phyloP scores from a whole-genome alignment of 2,329 filamentous ascomycete species.

The Claviceps purpurea region DNA sequence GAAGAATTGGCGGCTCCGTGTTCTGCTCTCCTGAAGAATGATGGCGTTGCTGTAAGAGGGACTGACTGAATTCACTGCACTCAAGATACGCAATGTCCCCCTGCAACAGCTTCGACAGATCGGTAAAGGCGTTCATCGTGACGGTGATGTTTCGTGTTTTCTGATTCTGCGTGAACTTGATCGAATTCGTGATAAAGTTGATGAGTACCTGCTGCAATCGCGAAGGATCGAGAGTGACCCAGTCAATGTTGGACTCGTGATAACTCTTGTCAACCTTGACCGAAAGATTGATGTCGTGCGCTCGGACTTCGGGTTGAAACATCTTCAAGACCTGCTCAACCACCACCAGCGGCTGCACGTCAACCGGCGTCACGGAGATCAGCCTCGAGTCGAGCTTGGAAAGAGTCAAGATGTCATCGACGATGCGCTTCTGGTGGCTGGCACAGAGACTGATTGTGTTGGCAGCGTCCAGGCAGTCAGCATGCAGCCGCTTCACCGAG shows the following conservation, averaged over 20 bases:
- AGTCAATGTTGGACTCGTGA: constrained; percentile 48
- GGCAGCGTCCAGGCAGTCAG: constrained; percentile 53
- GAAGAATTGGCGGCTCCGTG: not conserved
- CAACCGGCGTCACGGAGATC: constrained; percentile 54
- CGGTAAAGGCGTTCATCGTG: constrained; percentile 47
- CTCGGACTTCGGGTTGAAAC: constrained; percentile 61
- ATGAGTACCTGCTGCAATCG: constrained; percentile 62
- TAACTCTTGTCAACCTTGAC: constrained; percentile 57
- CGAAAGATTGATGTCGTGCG: constrained; percentile 56
- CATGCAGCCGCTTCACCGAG: constrained; percentile 33
- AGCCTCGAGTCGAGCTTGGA: constrained; percentile 59
- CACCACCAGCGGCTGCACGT: constrained; percentile 50
- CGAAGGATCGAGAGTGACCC: constrained; percentile 63
- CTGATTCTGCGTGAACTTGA: constrained; percentile 50
- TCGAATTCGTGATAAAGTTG: constrained; percentile 56
- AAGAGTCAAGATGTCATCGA: constrained; percentile 56
- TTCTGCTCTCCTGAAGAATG: constrained; percentile 30
- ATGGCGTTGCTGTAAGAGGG: not conserved
- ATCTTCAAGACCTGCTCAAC: constrained; percentile 60
- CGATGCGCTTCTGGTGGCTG: constrained; percentile 61
- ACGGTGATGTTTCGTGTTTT: constrained; percentile 46
- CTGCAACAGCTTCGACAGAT: constrained; percentile 27
- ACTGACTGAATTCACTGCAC: constrained; percentile 18
- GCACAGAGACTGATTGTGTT: constrained; percentile 69
- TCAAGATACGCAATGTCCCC: constrained; percentile 33